A percentile compares a stretch with the other conserved stretches of the same genome.
Evolutionary conservation across 257 asterid genomes (phyloP).

Genomic region (Solanum megistacrolobum): DNA sequence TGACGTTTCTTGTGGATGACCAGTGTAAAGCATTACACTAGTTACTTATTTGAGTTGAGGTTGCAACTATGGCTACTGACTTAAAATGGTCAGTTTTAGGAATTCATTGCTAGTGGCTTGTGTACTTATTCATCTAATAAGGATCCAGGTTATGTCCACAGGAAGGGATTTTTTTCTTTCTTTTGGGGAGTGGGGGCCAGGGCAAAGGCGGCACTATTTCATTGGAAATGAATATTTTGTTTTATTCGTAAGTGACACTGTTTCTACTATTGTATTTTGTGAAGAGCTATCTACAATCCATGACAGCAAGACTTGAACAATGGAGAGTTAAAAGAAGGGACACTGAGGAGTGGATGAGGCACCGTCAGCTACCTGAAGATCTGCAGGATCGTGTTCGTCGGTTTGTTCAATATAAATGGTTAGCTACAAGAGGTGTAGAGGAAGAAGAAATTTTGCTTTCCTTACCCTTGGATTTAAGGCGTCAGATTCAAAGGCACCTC

Average conservation of each 20-base stretch:
- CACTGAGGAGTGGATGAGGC: conserved; percentile 95
- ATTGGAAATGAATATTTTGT: not conserved
- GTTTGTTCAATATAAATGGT: conserved; percentile 78
- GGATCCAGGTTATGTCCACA: not conserved
- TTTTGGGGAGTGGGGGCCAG: not conserved
- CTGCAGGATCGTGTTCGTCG: conserved; percentile 75
- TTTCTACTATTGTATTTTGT: conserved; percentile 1
- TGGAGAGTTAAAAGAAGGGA: conserved; percentile 80
- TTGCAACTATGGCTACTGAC: not conserved
- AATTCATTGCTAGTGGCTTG: not conserved
- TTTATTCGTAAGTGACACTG: not conserved
- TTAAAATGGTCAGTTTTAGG: not conserved
- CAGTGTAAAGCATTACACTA: not conserved
- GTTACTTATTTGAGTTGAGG: not conserved
- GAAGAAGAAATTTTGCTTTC: conserved; percentile 65
- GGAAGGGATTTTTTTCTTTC: not conserved
- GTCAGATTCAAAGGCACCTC: conserved; percentile 81
- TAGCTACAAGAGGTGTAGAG: conserved; percentile 77
- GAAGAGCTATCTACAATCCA: conserved; percentile 77
- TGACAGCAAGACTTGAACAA: conserved; percentile 81
- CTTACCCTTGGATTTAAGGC: conserved; percentile 63
- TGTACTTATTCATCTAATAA: not conserved
- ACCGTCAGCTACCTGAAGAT: conserved; percentile 70
- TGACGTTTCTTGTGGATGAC: not conserved
- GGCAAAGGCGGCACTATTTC: not conserved